phyloP scores from a whole-genome alignment of 1,284 basidiomycete genomes.

The Apiotrichum siamense region DNA sequence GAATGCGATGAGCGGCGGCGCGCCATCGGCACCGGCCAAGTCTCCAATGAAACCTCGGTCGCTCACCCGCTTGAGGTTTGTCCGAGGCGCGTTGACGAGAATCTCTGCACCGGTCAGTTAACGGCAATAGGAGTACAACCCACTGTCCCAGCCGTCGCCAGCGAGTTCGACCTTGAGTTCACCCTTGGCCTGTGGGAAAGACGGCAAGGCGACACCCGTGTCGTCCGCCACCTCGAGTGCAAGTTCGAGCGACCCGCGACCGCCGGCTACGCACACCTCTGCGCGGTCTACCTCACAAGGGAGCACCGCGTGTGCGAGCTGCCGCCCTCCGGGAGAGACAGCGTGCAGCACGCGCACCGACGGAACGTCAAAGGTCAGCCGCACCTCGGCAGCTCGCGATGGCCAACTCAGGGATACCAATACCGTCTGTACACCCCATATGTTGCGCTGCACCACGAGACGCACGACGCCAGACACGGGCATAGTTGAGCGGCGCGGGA shows the following conservation, averaged over 20 bases:
- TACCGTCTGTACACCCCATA: constrained; percentile 23
- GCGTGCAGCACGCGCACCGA: constrained; percentile 20
- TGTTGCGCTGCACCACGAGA: constrained; percentile 17
- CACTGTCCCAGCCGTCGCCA: constrained; percentile 29
- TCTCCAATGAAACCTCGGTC: constrained; percentile 10
- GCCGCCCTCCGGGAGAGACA: constrained; percentile 5
- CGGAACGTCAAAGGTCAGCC: constrained; percentile 6
- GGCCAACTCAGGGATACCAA: constrained; percentile 24
- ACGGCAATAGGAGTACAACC: constrained; percentile 3
- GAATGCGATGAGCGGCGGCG: constrained; percentile 1
- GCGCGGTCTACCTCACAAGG: neutral
- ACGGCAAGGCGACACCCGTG: constrained; percentile 21
- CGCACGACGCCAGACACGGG: constrained; percentile 23
- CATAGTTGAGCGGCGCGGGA: neutral
- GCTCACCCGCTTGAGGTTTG: constrained; percentile 7
- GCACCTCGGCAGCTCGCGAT: constrained; percentile 17
- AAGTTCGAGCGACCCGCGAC: constrained; percentile 19
- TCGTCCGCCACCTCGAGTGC: constrained; percentile 21
- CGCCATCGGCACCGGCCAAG: constrained; percentile 3
- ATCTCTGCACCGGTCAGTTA: constrained; percentile 8
- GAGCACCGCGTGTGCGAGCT: constrained; percentile 1
- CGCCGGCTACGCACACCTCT: constrained; percentile 11
- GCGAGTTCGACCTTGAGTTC: constrained; percentile 22
- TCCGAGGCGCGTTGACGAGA: constrained; percentile 7
- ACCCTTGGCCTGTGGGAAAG: constrained; percentile 16